Percentiles rank a stretch among this genome's conserved stretches.
Evolutionary conservation across 371 early-diverging fungal genomes (phyloP).

Genomic region (Mucor mucedo): DNA sequence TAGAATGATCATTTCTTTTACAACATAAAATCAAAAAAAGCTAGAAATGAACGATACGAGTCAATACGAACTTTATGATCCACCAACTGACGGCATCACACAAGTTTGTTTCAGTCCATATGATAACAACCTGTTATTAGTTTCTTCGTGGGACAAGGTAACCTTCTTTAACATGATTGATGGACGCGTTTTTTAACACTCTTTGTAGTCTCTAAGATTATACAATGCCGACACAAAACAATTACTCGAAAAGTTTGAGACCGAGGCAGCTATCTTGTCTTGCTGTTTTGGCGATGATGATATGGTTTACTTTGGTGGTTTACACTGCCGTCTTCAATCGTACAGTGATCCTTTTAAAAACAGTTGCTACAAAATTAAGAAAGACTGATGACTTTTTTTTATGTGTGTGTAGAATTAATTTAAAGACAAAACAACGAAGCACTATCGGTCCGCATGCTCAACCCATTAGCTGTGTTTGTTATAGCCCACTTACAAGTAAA

Average conservation of each 20-base stretch:
- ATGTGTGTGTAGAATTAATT: slow-evolving; percentile 49
- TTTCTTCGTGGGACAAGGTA: slow-evolving; percentile 92
- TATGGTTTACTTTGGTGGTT: slow-evolving; percentile 69
- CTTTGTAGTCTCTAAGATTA: slow-evolving; percentile 70
- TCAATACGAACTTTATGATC: slow-evolving; percentile 76
- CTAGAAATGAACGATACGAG: slow-evolving; percentile 26
- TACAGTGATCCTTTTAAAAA: neutral
- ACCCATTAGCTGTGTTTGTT: slow-evolving; percentile 68
- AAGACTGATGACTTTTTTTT: neutral
- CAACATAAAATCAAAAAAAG: neutral
- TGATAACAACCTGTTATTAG: slow-evolving; percentile 69
- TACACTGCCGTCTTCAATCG: slow-evolving; percentile 58
- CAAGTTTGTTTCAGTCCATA: slow-evolving; percentile 71
- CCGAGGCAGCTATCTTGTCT: slow-evolving; percentile 76
- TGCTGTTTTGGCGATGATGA: slow-evolving; percentile 68
- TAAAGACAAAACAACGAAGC: slow-evolving; percentile 48
- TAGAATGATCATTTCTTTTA: neutral
- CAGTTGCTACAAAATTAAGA: too few species aligned
- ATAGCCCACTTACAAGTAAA: slow-evolving; percentile 59
- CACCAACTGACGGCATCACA: slow-evolving; percentile 90
- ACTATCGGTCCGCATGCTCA: slow-evolving; percentile 62
- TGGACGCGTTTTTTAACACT: neutral
- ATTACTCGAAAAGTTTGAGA: slow-evolving; percentile 57
- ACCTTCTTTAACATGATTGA: neutral
- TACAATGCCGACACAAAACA: slow-evolving; percentile 77